A percentile compares a stretch with the other conserved stretches of the same genome.
Evolutionary conservation across 148 eudicot genomes (phyloP).

Genomic region (Arbutus unedo): DNA sequence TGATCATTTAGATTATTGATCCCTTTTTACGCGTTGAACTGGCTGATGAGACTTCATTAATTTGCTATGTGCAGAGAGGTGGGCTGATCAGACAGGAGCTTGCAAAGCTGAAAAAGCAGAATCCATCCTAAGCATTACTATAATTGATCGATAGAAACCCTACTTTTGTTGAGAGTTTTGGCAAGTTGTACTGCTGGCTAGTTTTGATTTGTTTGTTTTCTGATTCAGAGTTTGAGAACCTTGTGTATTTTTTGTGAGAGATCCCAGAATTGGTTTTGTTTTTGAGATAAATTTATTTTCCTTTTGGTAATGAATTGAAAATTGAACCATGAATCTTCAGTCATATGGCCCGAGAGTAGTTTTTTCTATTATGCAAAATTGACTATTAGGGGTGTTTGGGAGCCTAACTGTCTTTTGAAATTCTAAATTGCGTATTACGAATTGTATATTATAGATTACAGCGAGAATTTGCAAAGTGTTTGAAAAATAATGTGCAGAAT

Average conservation of each 20-base stretch:
- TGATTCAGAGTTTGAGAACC: background rate
- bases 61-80: slow-evolving; percentile 38
- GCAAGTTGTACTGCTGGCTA: background rate
- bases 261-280: background rate
- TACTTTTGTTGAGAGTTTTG: slow-evolving; percentile 20
- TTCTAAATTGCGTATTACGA: too few relatives aligned
- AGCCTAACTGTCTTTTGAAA: too few relatives aligned
- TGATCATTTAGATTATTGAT: too few relatives aligned
- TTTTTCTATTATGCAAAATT: background rate
- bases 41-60: background rate
- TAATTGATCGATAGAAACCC: slow-evolving; percentile 1
- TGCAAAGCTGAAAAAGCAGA: slow-evolving; percentile 42
- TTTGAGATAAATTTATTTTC: background rate
- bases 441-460: too few relatives aligned
- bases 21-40: background rate
- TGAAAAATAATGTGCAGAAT: too few relatives aligned
- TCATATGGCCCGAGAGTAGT: background rate
- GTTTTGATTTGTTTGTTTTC: background rate
- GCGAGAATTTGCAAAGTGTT: too few relatives aligned
- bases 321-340: background rate
- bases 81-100: slow-evolving; percentile 57
- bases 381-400: too few relatives aligned
- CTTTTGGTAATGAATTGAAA: background rate
- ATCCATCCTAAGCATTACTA: slow-evolving; percentile 22
- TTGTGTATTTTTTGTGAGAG: background rate